Percentiles rank a stretch among this genome's conserved stretches.
Conservation (phyloP, 192 early-diverging fungal species). For the Linnemannia schmuckeri region DNA sequence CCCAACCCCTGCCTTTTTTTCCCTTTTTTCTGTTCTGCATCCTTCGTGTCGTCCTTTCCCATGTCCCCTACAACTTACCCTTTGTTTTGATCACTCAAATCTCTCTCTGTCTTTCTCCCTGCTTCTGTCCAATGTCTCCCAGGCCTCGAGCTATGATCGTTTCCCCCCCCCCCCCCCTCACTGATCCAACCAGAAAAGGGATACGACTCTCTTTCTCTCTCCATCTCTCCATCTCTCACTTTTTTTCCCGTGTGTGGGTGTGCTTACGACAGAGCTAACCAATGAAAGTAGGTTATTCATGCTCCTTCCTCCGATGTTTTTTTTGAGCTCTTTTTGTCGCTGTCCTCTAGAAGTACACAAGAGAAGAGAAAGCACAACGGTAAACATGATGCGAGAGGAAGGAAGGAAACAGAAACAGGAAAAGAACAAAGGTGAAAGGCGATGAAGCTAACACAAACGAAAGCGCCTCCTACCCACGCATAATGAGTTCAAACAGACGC, state of each 20-base stretch:
- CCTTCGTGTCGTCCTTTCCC: too few relatives aligned
- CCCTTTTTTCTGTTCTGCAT: background rate
- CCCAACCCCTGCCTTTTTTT: background rate
- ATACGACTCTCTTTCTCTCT: background rate
- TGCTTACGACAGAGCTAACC: background rate
- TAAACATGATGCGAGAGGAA: conserved; percentile 5
- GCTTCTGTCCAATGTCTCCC: background rate
- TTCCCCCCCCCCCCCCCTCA: background rate
- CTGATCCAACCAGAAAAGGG: background rate
- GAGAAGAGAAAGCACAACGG: background rate
- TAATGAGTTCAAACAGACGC: background rate
- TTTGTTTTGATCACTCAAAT: background rate
- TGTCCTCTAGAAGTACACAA: conserved; percentile 7
- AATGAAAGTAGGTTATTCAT: background rate
- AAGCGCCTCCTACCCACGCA: background rate
- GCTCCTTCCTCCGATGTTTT: background rate
- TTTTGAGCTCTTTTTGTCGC: background rate
- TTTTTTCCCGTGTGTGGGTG: background rate
- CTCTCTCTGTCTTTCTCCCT: background rate
- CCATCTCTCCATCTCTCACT: background rate
- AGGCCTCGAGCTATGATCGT: background rate
- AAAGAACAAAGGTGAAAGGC: background rate
- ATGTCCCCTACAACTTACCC: too few relatives aligned
- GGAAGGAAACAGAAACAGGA: background rate
- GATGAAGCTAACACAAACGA: background rate